Conservation (phyloP, 108 stramenopile genomes). For the Pseudonitzschia multiseries region DNA sequence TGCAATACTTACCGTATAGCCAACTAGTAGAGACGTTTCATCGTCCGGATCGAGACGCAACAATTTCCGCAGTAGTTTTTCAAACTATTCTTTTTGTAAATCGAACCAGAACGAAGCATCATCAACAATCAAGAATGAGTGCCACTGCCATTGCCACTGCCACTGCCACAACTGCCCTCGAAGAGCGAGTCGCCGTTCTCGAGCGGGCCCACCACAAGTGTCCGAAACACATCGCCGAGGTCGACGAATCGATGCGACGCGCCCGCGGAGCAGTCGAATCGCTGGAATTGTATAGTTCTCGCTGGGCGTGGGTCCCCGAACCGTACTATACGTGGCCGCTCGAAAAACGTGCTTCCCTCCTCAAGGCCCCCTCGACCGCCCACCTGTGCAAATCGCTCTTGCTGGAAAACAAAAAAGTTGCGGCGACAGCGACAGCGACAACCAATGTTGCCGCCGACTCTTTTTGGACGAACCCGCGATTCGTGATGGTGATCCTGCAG, state of each 20-base stretch:
- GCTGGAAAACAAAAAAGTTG: conserved; percentile 77
- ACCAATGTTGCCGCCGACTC: too few relatives aligned
- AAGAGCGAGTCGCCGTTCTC: conserved; percentile 31
- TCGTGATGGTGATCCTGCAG: conserved; percentile 78
- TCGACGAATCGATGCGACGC: conserved; percentile 61
- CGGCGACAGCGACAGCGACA: conserved; percentile 16
- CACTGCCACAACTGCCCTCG: too few relatives aligned
- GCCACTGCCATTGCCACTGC: too few relatives aligned
- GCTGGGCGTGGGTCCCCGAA: conserved; percentile 68
- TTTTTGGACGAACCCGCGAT: conserved; percentile 56
- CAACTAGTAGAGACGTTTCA: too few relatives aligned
- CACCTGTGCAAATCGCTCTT: conserved; percentile 75
- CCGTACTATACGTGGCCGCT: conserved; percentile 64
- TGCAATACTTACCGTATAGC: too few relatives aligned
- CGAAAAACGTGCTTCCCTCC: conserved; percentile 52
- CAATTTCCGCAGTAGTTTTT: too few relatives aligned
- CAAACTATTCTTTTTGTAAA: too few relatives aligned
- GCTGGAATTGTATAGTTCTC: conserved; percentile 42
- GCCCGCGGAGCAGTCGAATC: conserved; percentile 59
- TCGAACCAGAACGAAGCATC: too few relatives aligned
- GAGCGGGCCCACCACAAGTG: conserved; percentile 38
- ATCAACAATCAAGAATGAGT: conserved; percentile 5
- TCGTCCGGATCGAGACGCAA: too few relatives aligned
- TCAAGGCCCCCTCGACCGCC: conserved; percentile 45
- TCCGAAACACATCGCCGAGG: conserved; percentile 30